Conservation (phyloP, 139 green algal genomes). For the Diplosphaera chodatii region DNA sequence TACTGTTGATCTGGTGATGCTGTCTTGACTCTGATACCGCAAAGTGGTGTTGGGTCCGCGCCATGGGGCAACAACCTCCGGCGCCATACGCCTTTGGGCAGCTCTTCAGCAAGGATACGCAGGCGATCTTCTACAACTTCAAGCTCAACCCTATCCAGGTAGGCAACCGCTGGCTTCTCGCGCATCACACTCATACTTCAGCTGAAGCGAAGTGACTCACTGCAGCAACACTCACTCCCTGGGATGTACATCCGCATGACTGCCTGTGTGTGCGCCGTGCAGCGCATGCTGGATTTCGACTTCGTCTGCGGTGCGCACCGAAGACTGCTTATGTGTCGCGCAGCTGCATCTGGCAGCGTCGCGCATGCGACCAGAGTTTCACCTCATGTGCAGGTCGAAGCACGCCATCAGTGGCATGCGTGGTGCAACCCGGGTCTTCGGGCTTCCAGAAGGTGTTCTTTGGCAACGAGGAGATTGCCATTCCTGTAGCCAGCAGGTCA, state of each 20-base stretch:
- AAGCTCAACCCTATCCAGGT: slow-evolving; percentile 56
- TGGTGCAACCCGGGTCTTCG: slow-evolving; percentile 76
- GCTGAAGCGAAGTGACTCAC: too few relatives aligned
- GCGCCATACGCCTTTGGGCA: slow-evolving; percentile 38
- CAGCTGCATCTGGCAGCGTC: too few relatives aligned
- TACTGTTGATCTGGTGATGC: too few relatives aligned
- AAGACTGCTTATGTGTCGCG: too few relatives aligned
- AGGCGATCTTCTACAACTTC: slow-evolving; percentile 92
- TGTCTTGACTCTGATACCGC: too few relatives aligned
- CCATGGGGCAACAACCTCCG: background rate
- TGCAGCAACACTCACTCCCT: too few relatives aligned
- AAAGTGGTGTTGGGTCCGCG: too few relatives aligned
- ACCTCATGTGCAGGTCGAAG: slow-evolving; percentile 40
- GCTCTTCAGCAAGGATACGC: slow-evolving; percentile 67
- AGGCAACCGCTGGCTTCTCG: too few relatives aligned
- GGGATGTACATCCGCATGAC: too few relatives aligned
- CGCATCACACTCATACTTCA: too few relatives aligned
- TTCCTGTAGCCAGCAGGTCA: slow-evolving; percentile 68
- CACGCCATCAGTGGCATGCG: slow-evolving; percentile 77
- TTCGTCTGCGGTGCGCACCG: slow-evolving; percentile 71
- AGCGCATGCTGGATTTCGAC: slow-evolving; percentile 96
- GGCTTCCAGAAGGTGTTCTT: slow-evolving; percentile 95
- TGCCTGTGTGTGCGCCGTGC: slow-evolving; percentile 45
- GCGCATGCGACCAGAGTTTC: too few relatives aligned
- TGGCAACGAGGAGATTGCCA: slow-evolving; percentile 80